Evolutionary conservation across 805 yeast genomes (phyloP).

Genomic region (Yarrowia sp.): DNA sequence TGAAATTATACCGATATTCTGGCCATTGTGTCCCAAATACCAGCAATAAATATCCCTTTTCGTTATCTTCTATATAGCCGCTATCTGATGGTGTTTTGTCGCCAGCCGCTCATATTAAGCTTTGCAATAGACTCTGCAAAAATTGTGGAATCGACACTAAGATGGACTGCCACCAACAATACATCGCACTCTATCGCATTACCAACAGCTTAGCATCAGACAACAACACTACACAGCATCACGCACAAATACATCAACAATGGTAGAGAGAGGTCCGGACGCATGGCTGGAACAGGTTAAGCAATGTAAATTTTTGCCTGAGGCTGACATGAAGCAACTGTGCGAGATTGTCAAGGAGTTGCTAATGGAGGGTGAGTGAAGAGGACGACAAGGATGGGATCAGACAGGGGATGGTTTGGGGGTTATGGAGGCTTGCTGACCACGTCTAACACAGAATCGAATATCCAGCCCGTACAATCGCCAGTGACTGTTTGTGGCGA

Average conservation of each 20-base stretch:
- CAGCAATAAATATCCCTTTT: not conserved
- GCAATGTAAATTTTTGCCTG: slow-evolving; percentile 84
- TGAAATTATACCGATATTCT: too few relatives aligned
- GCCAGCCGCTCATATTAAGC: slow-evolving; percentile 22
- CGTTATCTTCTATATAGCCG: not conserved
- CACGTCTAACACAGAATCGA: slow-evolving; percentile 53
- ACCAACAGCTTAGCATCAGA: slow-evolving; percentile 15
- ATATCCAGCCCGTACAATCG: slow-evolving; percentile 87
- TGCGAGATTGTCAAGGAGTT: slow-evolving; percentile 94
- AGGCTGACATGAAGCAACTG: slow-evolving; percentile 90
- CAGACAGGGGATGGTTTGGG: not conserved
- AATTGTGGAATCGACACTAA: slow-evolving; percentile 20
- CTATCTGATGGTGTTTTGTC: not conserved
- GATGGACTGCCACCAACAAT: slow-evolving; percentile 18
- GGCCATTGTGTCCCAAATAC: not conserved
- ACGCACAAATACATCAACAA: slow-evolving; percentile 25
- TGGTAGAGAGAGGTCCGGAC: slow-evolving; percentile 67
- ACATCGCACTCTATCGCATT: slow-evolving; percentile 22
- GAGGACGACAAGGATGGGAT: too few relatives aligned
- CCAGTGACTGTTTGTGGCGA: slow-evolving; percentile 96
- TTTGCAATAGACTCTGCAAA: slow-evolving; percentile 22
- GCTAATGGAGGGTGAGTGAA: slow-evolving; percentile 63
- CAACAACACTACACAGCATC: slow-evolving; percentile 15
- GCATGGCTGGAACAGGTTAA: slow-evolving; percentile 93
- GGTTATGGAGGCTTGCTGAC: not conserved